These are phyloP conservation scores for Trichoderma sp. DNA, from an alignment of 2,329 filamentous ascomycete genomes.

Conservation along the genomic window DNA sequence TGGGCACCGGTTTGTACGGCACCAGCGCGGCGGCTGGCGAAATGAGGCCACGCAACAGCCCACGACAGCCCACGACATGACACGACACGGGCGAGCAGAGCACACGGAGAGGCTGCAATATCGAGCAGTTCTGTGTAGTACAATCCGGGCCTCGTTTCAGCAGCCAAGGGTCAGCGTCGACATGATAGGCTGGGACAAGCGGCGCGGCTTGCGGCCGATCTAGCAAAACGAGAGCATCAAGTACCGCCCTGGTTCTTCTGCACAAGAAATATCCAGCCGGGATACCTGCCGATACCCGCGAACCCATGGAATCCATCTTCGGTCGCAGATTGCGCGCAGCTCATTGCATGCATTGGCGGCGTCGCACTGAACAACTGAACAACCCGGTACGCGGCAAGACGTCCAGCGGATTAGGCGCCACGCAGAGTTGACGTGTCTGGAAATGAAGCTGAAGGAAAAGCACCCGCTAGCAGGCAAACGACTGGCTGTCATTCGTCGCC, in stretches of 20 bases:
- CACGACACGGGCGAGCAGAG: not conserved
- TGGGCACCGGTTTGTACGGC: not conserved
- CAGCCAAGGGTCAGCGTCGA: not conserved
- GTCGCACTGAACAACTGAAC: not conserved
- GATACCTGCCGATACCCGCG: not conserved
- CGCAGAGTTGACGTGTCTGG: not conserved
- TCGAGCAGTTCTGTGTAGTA: not conserved
- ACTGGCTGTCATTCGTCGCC: slow-evolving; percentile 18
- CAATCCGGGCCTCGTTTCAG: slow-evolving; percentile 10
- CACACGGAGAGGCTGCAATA: not conserved
- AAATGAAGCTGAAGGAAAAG: no score
- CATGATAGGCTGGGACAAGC: slow-evolving; percentile 3
- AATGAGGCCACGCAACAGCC: not conserved
- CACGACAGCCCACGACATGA: not conserved
- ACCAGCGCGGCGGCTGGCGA: not conserved
- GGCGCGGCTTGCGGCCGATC: slow-evolving; percentile 1
- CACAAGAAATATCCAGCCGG: not conserved
- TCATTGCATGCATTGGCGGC: not conserved
- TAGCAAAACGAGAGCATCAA: not conserved
- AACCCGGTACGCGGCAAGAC: not conserved
- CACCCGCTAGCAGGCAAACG: slow-evolving; percentile 6
- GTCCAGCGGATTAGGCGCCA: slow-evolving; percentile 8
- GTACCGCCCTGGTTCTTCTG: not conserved
- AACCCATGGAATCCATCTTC: not conserved
- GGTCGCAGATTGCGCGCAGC: not conserved